Conservation (phyloP, 2,329 filamentous ascomycete genomes). For the Arthrobotrys sinensis region DNA sequence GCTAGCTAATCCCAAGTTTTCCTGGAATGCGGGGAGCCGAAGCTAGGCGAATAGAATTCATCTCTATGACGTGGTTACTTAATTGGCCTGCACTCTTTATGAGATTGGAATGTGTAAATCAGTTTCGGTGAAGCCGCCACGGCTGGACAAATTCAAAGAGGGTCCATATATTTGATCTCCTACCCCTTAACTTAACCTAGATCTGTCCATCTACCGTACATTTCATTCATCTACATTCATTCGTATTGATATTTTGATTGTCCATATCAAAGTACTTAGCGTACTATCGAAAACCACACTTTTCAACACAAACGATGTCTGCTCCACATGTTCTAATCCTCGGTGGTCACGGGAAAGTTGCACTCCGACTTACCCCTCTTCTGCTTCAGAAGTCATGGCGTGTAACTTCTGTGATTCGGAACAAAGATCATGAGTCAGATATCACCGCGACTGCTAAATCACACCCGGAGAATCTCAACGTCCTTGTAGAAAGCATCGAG, state of each 20-base stretch:
- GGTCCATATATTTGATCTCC: background rate
- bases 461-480: constrained; percentile 70
- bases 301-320: constrained; percentile 32
- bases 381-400: constrained; percentile 82
- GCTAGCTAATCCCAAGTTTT: constrained; percentile 2
- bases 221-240: background rate
- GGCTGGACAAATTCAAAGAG: no score
- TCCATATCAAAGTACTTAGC: background rate
- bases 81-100: background rate
- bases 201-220: background rate
- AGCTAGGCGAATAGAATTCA: constrained; percentile 49
- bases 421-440: constrained; percentile 65
- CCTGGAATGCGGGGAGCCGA: constrained; percentile 58
- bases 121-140: background rate
- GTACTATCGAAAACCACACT: background rate
- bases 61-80: constrained; percentile 56
- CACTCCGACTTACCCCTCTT: constrained; percentile 81
- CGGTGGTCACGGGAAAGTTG: constrained; percentile 81
- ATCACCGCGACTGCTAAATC: constrained; percentile 45
- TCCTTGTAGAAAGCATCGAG: constrained; percentile 48
- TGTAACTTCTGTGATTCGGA: constrained; percentile 83
- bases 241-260: background rate
- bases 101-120: constrained; percentile 44
- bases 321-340: constrained; percentile 55
- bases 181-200: background rate